Evolutionary conservation across 2,329 filamentous ascomycete species (phyloP).

Genomic region (Xylaria sp.): DNA sequence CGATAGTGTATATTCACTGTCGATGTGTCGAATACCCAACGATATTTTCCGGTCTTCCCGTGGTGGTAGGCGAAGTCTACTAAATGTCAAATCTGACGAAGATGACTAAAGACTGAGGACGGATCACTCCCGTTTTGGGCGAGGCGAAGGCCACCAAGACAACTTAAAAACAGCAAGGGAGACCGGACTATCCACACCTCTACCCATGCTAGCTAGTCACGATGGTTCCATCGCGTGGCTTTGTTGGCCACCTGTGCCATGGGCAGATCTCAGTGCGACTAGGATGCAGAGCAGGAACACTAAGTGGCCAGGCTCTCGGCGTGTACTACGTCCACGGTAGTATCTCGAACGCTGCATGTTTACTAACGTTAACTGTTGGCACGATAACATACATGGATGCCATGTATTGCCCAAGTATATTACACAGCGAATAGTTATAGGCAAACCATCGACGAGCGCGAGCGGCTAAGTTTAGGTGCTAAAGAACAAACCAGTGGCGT

Average conservation of each 20-base stretch:
- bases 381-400: no score
- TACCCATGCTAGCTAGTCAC: background rate
- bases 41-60: background rate
- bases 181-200: background rate
- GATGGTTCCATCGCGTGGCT: background rate
- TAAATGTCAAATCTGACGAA: constrained; percentile 1
- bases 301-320: background rate
- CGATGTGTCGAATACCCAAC: no score
- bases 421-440: no score
- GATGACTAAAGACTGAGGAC: constrained; percentile 17
- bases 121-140: background rate
- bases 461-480: no score
- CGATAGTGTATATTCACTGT: no score
- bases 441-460: no score
- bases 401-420: no score
- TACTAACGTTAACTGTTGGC: no score
- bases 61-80: background rate
- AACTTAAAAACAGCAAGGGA: background rate
- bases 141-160: background rate
- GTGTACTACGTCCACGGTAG: no score
- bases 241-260: constrained; percentile 3
- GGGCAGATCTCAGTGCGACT: constrained; percentile 8
- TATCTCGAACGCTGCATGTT: no score
- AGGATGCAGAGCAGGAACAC: no score
- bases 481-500: no score